Evolutionary conservation across 2,329 filamentous ascomycete species (phyloP).

Genomic region (Pseudogymnoascus sp.): DNA sequence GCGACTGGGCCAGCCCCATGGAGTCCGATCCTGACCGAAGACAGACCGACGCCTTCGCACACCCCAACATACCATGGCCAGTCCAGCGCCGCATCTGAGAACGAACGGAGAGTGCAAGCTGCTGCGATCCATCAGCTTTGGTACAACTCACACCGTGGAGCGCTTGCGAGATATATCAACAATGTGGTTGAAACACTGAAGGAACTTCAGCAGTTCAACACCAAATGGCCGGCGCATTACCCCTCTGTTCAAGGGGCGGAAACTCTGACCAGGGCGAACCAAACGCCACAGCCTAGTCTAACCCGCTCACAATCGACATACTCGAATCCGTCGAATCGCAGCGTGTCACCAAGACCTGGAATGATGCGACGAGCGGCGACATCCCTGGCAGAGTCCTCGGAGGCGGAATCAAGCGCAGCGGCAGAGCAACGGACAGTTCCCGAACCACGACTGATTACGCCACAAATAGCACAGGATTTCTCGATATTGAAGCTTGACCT

Average conservation of each 20-base stretch:
- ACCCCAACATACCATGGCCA: conserved; percentile 25
- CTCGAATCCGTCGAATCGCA: conserved; percentile 22
- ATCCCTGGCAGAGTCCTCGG: conserved; percentile 47
- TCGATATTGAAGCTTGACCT: conserved; percentile 91
- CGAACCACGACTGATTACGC: conserved; percentile 79
- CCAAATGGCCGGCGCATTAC: conserved; percentile 90
- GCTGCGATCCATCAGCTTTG: conserved; percentile 86
- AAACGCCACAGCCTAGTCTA: conserved; percentile 48
- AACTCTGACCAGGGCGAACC: conserved; percentile 33
- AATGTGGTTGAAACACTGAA: conserved; percentile 77
- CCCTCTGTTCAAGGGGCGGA: conserved; percentile 67
- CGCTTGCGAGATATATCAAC: conserved; percentile 80
- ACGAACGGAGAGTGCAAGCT: conserved; percentile 61
- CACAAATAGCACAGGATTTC: conserved; percentile 91
- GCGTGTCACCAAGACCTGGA: conserved; percentile 35
- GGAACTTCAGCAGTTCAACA: conserved; percentile 79
- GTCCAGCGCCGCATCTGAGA: conserved; percentile 37
- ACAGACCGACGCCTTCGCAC: conserved; percentile 36
- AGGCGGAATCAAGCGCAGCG: conserved; percentile 64
- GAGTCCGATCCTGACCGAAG: conserved; percentile 39
- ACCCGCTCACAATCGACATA: conserved; percentile 53
- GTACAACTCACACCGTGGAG: conserved; percentile 86
- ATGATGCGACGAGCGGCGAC: conserved; percentile 64
- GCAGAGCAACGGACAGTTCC: conserved; percentile 52
- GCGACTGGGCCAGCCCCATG: conserved; percentile 34